A percentile compares a stretch with the other conserved stretches of the same genome.
These are phyloP conservation scores for Rosa multiflora DNA, from an alignment of 306 rosid species.

Conservation along the genomic window DNA sequence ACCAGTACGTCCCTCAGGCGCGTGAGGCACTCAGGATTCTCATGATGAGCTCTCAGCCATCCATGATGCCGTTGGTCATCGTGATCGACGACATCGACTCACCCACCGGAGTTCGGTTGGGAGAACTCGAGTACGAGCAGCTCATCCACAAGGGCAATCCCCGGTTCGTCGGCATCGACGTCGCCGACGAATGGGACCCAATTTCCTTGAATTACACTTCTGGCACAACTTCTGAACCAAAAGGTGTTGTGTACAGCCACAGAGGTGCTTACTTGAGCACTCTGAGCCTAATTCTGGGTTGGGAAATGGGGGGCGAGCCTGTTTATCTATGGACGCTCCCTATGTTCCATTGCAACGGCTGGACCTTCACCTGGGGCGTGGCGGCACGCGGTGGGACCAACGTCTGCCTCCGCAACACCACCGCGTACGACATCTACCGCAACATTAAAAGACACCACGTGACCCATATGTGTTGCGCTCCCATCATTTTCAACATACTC, in stretches of 20 bases:
- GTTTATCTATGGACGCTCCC: constrained; percentile 87
- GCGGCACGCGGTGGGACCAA: constrained; percentile 94
- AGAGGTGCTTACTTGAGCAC: constrained; percentile 87
- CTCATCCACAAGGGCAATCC: constrained; percentile 50
- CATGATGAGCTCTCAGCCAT: background rate
- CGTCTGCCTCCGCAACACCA: constrained; percentile 59
- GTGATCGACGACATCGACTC: constrained; percentile 75
- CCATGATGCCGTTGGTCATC: constrained; percentile 59
- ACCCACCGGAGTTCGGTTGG: constrained; percentile 66
- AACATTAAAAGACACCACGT: constrained; percentile 52
- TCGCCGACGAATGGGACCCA: constrained; percentile 69
- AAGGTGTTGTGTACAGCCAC: constrained; percentile 90
- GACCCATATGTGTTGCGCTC: constrained; percentile 96
- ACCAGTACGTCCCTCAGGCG: constrained; percentile 49
- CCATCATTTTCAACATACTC: constrained; percentile 67
- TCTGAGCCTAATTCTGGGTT: constrained; percentile 57
- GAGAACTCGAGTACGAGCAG: constrained; percentile 78
- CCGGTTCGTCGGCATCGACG: constrained; percentile 11
- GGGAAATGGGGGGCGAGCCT: constrained; percentile 83
- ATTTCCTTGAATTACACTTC: constrained; percentile 83
- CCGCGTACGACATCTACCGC: constrained; percentile 56
- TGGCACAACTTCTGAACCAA: constrained; percentile 86
- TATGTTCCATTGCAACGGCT: constrained; percentile 95
- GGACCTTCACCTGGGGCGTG: constrained; percentile 96
- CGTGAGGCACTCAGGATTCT: constrained; percentile 56